phyloP scores from a whole-genome alignment of 2,329 filamentous ascomycete genomes.

The Tricladium varicosporioides region DNA sequence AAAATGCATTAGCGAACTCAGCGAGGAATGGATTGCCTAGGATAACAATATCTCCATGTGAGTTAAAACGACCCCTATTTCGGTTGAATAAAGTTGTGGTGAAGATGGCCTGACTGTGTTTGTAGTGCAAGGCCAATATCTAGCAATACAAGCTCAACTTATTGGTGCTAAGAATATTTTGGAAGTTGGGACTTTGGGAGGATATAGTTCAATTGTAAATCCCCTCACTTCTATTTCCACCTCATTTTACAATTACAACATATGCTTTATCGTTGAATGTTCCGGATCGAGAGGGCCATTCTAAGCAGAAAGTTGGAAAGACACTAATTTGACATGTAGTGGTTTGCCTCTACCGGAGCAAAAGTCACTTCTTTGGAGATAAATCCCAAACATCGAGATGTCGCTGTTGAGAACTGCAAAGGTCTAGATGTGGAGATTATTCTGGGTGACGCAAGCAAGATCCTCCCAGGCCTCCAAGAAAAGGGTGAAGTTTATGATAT shows the following conservation, averaged over 20 bases:
- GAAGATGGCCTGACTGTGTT: no score
- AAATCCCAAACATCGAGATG: constrained; percentile 42
- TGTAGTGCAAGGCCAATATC: constrained; percentile 40
- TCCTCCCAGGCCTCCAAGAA: constrained; percentile 37
- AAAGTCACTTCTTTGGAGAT: constrained; percentile 52
- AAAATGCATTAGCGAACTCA: constrained; percentile 35
- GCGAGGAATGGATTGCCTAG: constrained; percentile 1
- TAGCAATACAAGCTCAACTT: constrained; percentile 40
- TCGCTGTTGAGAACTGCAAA: constrained; percentile 46
- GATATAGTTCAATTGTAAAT: constrained; percentile 38
- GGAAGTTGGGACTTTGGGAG: constrained; percentile 55
- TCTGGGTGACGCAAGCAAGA: constrained; percentile 43
- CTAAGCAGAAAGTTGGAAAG: no score
- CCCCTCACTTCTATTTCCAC: no score
- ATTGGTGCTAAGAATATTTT: constrained; percentile 41
- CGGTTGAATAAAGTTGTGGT: no score
- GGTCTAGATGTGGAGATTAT: constrained; percentile 45
- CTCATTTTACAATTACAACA: no score
- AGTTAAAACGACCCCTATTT: no score
- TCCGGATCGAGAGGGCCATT: no score
- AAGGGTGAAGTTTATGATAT: constrained; percentile 47
- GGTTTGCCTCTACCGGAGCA: constrained; percentile 41
- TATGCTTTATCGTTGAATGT: no score
- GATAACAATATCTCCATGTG: neutral
- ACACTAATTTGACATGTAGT: no score